Evolutionary conservation across 108 stramenopile species (phyloP), one percentile per base, ranked within the genome.

Genomic region (Nitzschia putrida): DNA sequence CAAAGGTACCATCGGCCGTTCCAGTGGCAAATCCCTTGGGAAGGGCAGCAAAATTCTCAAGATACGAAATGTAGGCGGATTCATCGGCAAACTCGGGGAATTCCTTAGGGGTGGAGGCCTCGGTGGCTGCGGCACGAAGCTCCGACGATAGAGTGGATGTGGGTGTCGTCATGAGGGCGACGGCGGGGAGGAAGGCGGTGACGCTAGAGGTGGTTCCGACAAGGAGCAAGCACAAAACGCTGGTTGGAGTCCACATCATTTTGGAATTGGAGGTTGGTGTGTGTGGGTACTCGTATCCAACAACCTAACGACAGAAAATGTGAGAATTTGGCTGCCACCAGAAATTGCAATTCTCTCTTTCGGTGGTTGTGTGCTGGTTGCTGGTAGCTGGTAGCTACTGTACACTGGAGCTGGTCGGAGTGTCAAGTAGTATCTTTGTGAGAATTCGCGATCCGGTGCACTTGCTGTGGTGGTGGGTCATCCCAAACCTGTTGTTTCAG

Each of bases 11-110:
- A 66, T 76, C 68, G 54, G 90, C 88, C 5, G 85, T 89, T 29
- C 93, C 93, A 14, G 84, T 83, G 0, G 90, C 87, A 80, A 94
- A 94, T 42, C 93, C 93, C 21, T 76, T 71, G 26, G 93, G 93
- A 7, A 94, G 71, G 34, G 58, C 63, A 4, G 86, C 81, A 8
- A 87, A 85, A 50, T 68, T 67, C 55, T 80, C 53, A 68, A 93
- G 58, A 65, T 86, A 93, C 8, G 72, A 56, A 65, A 82, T 43
- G 61, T 93, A 93, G 10, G 83, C 89, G 44, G 87, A 78, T 40
- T 72, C 78, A 51, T 74, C 68, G 9, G 73, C 57, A 72, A 93
- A 93, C 12, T 81, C 79, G 0, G 92, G 89, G 23, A 93, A 72
- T 11, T 66, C 68, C 22, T 71, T 64, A 25, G 83, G 87, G 0